Percentiles rank a stretch among this genome's conserved stretches.
Evolutionary conservation across 73 alveolate genomes (phyloP).

Genomic region (Paramecium pentaurelia): DNA sequence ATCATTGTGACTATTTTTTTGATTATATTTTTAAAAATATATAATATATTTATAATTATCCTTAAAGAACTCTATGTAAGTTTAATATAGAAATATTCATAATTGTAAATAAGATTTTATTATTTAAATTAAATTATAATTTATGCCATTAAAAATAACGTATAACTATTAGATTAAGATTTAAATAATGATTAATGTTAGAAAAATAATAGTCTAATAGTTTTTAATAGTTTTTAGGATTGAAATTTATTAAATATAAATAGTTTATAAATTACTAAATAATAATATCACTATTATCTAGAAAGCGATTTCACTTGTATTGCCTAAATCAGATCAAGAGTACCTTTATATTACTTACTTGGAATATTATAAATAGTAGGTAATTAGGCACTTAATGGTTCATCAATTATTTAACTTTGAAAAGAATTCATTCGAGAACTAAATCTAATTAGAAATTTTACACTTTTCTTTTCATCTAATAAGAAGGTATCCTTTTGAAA

Average conservation of each 20-base stretch:
- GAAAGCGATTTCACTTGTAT: not conserved
- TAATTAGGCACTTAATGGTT: not conserved
- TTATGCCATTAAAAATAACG: not conserved
- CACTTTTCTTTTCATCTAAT: not conserved
- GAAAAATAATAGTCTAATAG: not conserved
- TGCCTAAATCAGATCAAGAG: not conserved
- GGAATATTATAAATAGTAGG: not conserved
- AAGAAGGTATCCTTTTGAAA: not conserved
- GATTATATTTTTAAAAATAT: not conserved
- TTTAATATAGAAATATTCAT: too few species aligned
- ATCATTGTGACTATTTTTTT: not conserved
- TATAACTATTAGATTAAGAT: too few species aligned
- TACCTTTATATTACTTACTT: not conserved
- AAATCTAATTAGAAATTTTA: not conserved
- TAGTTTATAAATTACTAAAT: not conserved
- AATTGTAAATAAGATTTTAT: not conserved
- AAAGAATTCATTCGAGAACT: conserved; percentile 47
- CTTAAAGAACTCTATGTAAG: not conserved
- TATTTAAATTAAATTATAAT: too few species aligned
- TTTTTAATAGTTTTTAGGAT: not conserved
- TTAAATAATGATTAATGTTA: not conserved
- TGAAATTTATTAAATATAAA: not conserved
- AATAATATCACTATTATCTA: not conserved
- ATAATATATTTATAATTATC: not conserved
- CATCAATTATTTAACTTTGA: conserved; percentile 32